A percentile compares a stretch with the other conserved stretches of the same genome.
Conservation (phyloP, 2,329 filamentous ascomycete genomes). For the Calonectria pteridis region DNA sequence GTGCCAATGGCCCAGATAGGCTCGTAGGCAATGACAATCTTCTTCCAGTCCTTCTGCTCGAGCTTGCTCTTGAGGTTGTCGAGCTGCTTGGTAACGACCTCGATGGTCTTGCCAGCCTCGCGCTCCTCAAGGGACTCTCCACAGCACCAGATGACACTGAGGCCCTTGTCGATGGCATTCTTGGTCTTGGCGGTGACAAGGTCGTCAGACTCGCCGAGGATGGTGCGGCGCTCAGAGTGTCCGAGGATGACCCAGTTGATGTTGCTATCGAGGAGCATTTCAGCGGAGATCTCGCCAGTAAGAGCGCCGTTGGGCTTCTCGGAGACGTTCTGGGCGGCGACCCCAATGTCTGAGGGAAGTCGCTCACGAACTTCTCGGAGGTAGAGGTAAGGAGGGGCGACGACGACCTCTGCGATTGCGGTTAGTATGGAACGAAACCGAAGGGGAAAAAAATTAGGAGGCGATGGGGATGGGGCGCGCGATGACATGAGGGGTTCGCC, state of each 20-base stretch:
- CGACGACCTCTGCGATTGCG: slow-evolving; percentile 81
- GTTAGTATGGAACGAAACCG: slow-evolving; percentile 12
- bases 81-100: slow-evolving; percentile 88
- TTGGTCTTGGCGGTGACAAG: slow-evolving; percentile 96
- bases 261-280: slow-evolving; percentile 89
- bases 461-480: neutral
- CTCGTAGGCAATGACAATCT: slow-evolving; percentile 98
- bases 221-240: slow-evolving; percentile 93
- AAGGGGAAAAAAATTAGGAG: neutral
- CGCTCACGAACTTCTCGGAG: slow-evolving; percentile 87
- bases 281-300: slow-evolving; percentile 95
- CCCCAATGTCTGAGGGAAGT: slow-evolving; percentile 80
- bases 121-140: slow-evolving; percentile 96
- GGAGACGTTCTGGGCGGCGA: slow-evolving; percentile 96
- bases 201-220: slow-evolving; percentile 87
- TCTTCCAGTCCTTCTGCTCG: slow-evolving; percentile 81
- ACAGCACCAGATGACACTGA: slow-evolving; percentile 96
- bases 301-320: slow-evolving; percentile 97
- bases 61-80: slow-evolving; percentile 82
- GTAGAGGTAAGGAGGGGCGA: slow-evolving; percentile 92
- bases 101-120: slow-evolving; percentile 86
- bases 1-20: slow-evolving; percentile 98
- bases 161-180: slow-evolving; percentile 86
- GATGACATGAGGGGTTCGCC: slow-evolving; percentile 28
- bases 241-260: slow-evolving; percentile 93